A percentile compares a stretch with the other conserved stretches of the same genome.
Conservation (phyloP, 306 rosid genomes). For the Abrus pulchellus region DNA sequence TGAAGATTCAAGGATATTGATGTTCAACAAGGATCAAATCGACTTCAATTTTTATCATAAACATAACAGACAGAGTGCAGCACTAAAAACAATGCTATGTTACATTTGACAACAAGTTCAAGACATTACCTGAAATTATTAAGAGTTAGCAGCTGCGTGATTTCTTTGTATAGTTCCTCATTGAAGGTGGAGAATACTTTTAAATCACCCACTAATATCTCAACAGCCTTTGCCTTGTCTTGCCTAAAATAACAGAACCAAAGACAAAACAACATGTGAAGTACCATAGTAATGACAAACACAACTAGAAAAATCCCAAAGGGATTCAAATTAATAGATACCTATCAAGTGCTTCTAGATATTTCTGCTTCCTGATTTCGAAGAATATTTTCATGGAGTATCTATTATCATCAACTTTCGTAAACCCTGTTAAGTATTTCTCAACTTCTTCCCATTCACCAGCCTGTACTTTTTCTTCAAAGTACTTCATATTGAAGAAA, state of each 20-base stretch:
- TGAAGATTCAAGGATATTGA: constrained; percentile 39
- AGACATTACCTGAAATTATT: constrained; percentile 78
- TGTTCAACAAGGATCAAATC: constrained; percentile 13
- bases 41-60: constrained; percentile 24
- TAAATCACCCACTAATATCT: constrained; percentile 81
- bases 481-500: constrained; percentile 92
- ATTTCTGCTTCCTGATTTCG: constrained; percentile 92
- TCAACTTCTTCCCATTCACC: constrained; percentile 98
- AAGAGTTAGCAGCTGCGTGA: constrained; percentile 85
- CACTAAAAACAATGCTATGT: constrained; percentile 10
- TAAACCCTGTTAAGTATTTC: constrained; percentile 83
- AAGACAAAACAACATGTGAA: constrained; percentile 31
- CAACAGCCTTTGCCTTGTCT: constrained; percentile 79
- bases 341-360: constrained; percentile 96
- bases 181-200: constrained; percentile 82
- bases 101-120: constrained; percentile 10
- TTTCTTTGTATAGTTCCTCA: constrained; percentile 84
- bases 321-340: constrained; percentile 47
- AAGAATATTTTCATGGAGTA: constrained; percentile 91
- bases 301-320: constrained; percentile 20
- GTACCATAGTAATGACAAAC: constrained; percentile 27
- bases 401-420: constrained; percentile 91
- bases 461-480: constrained; percentile 84
- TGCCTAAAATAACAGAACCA: constrained; percentile 59
- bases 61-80: constrained; percentile 9